Evolutionary conservation across 768 basidiomycete species (phyloP), one percentile per base, ranked within the genome.

Genomic region (Lactarius tabidus): DNA sequence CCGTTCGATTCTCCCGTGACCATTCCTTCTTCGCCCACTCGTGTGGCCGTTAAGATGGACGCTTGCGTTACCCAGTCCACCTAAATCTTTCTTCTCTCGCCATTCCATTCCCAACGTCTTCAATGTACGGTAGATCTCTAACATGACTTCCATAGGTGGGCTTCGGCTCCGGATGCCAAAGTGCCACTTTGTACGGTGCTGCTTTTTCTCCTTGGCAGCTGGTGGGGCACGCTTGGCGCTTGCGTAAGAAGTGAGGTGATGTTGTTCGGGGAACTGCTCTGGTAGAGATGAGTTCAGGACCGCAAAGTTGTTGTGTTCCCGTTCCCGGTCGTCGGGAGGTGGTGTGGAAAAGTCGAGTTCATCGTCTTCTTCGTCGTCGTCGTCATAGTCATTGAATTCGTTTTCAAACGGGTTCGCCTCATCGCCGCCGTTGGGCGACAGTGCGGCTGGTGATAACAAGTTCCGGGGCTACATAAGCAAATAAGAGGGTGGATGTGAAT

Each of bases 71-170:
- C 90, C 90, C 33, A 92, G 72, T 6, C 89, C 87, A 1, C 90
- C 90, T 2, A 93, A 75, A 65, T 85, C 85, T 67, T 82, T 84
- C 81, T 97, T 97, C 79, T 90, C 87, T 75, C 92, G 92, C 97
- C 97, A 99, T 76, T 99, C 93, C 93, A 98, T 96, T 18, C 90
- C 92, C 23, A 98, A 80, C 65, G 87, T 80, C 77, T 90, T 89
- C 57, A 99, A 78, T 51, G 95, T 97, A 67, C 91, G 81, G 77
- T 99, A 98, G 59, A 99, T 97, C 82, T 98, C 96, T 29, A 97
- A 78, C 95, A 99, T 98, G 28, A 99, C 96, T 75, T 99, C 97
- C 92, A 98, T 96, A 26, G 95, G 97, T 36, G 95, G 93, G 64
- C 88, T 90, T 65, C 95, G 83, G 70, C 92, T 95, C 36, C 97